Evolutionary conservation across 2,329 filamentous ascomycete species (phyloP), one percentile per base, ranked within the genome.

Genomic region (Hypomyces rosellus): DNA sequence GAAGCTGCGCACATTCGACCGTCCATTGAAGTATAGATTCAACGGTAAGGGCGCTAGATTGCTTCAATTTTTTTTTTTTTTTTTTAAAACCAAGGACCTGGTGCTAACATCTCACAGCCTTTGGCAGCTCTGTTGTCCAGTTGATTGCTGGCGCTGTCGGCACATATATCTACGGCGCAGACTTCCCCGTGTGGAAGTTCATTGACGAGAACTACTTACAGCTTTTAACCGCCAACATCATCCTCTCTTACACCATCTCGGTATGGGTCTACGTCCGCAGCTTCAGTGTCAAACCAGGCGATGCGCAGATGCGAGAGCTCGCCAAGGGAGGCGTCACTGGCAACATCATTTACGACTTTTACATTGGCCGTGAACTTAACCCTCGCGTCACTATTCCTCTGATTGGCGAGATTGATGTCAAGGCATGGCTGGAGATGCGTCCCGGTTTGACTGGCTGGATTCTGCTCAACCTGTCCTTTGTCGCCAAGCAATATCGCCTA

Each of bases 291-390:
- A 85, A 85, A 63, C 70, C 81, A 16, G 81, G 81, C 37, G 89
- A 93, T 63, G 70, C 76, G 0, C 76, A 85, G 18, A 68, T 81
- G 52, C 86, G 90, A 38, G 84, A 93, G 64, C 75, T 96, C 3
- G 90, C 90, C 1, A 78, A 78, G 5, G 89, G 89, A 25, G 90
- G 89, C 8, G 80, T 86, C 59, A 84, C 82, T 1, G 90, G 89
- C 46, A 95, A 89, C 66, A 72, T 88, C 53, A 74, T 96, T 33
- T 96, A 96, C 68, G 91, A 96, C 69, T 96, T 89, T 79, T 96
- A 89, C 69, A 96, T 96, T 55, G 91, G 91, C n/a, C 87, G 91
- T 16, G 91, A 96, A 65, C 82, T 96, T 50, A 96, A 96, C 69
- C 91, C 91, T 3, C 88, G 90, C 41, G 67, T 93, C 50, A 81